Conservation (phyloP, 1,139 yeast species). For the Yamadazyma diddensiae region DNA sequence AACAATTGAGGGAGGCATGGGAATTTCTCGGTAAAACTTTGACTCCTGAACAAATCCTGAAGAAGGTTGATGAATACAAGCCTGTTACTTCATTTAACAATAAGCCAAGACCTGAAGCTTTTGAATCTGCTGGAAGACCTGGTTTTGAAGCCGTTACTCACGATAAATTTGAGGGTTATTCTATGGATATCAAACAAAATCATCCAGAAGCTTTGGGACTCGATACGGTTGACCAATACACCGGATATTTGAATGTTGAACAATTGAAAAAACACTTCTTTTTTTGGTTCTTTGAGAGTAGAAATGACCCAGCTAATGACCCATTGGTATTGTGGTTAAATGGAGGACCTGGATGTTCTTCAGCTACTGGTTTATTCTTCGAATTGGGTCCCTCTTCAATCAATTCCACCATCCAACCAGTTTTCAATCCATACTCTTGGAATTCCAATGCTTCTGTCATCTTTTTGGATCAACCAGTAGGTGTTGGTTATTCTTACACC, state of each 20-base stretch:
- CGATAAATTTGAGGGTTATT: constrained; percentile 30
- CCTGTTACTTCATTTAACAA: constrained; percentile 12
- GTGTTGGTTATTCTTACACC: constrained; percentile 80
- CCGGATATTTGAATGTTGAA: constrained; percentile 62
- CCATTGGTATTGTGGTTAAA: constrained; percentile 87
- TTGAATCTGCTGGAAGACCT: constrained; percentile 1
- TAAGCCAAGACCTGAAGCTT: constrained; percentile 1
- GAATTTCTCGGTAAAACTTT: constrained; percentile 19
- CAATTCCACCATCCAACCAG: constrained; percentile 62
- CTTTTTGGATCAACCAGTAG: constrained; percentile 93
- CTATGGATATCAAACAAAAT: constrained; percentile 39
- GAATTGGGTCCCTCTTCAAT: constrained; percentile 88
- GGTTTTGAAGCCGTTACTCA: constrained; percentile 22
- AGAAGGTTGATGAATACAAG: constrained; percentile 18
- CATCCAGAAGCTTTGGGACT: constrained; percentile 45
- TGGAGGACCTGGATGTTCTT: constrained; percentile 92
- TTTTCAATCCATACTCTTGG: constrained; percentile 80
- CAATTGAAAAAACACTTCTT: constrained; percentile 69
- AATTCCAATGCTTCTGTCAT: constrained; percentile 86
- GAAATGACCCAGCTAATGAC: constrained; percentile 84
- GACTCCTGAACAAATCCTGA: constrained; percentile 16
- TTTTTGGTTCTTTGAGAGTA: constrained; percentile 87
- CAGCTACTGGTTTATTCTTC: constrained; percentile 85
- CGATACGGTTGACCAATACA: constrained; percentile 59
- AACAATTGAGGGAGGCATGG: constrained; percentile 23